Conservation (phyloP, 495 filamentous ascomycete species). For the Aspergillus ostianus region DNA sequence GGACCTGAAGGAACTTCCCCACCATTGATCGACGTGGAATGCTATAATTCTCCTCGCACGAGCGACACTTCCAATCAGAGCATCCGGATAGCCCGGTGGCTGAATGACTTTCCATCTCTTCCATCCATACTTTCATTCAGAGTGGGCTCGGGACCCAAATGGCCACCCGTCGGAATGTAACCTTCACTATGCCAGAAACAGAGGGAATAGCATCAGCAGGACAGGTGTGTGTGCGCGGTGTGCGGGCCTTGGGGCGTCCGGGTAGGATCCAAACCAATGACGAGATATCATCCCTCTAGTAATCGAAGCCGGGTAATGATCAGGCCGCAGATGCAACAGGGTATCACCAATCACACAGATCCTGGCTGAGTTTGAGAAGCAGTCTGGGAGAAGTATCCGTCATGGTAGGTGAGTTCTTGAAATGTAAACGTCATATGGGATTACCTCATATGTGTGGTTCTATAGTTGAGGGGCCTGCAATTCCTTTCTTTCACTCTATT, state of each 20-base stretch:
- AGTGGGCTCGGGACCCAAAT: constrained; percentile 22
- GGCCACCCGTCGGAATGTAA: constrained; percentile 44
- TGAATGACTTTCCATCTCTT: constrained; percentile 22
- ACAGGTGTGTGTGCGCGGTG: constrained; percentile 16
- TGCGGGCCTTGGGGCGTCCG: constrained; percentile 25
- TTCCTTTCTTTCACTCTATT: constrained; percentile 3
- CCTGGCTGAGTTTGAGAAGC: background rate
- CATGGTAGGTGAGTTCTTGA: background rate
- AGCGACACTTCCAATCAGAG: constrained; percentile 28
- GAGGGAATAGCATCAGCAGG: constrained; percentile 23
- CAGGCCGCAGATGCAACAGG: constrained; percentile 6
- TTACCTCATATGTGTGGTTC: background rate
- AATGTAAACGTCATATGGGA: constrained; percentile 9
- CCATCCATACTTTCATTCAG: constrained; percentile 17
- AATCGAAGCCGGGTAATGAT: constrained; percentile 6
- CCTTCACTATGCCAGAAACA: constrained; percentile 39
- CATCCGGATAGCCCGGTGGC: constrained; percentile 16
- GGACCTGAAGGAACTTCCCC: constrained; percentile 27
- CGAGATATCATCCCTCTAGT: constrained; percentile 7
- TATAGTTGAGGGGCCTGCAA: background rate
- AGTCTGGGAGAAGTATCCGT: background rate
- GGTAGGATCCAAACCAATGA: constrained; percentile 21
- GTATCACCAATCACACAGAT: background rate
- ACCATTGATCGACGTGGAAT: constrained; percentile 21
- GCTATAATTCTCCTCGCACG: constrained; percentile 21